Percentiles rank a stretch among this genome's conserved stretches.
Conservation (phyloP, 306 rosid species). For the Pyrus pyrifolia region DNA sequence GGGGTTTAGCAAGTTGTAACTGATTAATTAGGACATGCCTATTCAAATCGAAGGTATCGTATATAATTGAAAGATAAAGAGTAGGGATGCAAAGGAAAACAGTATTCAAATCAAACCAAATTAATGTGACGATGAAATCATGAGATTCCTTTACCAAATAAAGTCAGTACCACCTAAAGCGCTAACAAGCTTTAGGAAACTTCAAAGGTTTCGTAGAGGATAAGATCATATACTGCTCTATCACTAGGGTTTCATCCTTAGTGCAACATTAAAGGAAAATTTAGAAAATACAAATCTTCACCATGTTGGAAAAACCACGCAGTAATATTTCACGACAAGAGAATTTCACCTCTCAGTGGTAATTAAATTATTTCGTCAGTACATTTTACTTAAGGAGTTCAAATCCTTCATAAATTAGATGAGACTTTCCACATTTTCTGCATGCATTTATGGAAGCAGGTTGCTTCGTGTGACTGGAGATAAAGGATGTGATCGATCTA, state of each 20-base stretch:
- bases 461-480: conserved; percentile 5
- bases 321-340: neutral
- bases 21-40: neutral
- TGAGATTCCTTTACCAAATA: conserved; percentile 10
- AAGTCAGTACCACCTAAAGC: conserved; percentile 31
- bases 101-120: neutral
- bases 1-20: neutral
- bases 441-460: conserved; percentile 10
- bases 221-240: neutral
- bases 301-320: neutral
- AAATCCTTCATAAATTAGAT: neutral
- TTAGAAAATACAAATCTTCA: neutral
- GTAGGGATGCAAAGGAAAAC: neutral
- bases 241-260: neutral
- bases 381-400: neutral
- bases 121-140: neutral
- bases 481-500: neutral
- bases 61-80: neutral
- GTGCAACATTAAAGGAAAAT: neutral
- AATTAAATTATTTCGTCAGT: neutral
- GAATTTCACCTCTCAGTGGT: neutral
- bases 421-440: neutral
- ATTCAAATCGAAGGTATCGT: neutral
- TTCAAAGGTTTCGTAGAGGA: conserved; percentile 6
- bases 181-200: conserved; percentile 16